phyloP scores from a whole-genome alignment of 164 flowering plant species.

The Kalanchoe fedtschenkoi region DNA sequence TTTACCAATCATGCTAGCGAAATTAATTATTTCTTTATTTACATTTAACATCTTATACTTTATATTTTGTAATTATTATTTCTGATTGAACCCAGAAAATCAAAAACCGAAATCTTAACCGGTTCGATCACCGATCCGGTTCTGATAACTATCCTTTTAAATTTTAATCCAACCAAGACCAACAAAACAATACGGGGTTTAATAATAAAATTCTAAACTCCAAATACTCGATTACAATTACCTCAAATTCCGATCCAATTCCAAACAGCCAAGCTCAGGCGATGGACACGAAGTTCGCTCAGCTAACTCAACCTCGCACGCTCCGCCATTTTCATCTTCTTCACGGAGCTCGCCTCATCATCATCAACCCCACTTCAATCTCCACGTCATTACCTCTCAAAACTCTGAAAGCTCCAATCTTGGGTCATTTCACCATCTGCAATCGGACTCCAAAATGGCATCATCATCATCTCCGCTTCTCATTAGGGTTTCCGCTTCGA shows the following conservation, averaged over 20 bases:
- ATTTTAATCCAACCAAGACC: no score
- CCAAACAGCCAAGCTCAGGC: not conserved
- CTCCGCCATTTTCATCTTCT: not conserved
- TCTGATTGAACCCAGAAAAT: no score
- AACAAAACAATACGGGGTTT: no score
- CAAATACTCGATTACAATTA: not conserved
- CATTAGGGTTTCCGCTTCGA: conserved; percentile 36
- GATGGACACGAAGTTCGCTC: not conserved
- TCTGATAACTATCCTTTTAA: no score
- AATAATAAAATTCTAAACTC: not conserved
- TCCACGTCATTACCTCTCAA: not conserved
- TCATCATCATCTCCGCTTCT: conserved; percentile 6
- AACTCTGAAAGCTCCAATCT: not conserved
- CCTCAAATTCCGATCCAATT: not conserved
- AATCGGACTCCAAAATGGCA: not conserved
- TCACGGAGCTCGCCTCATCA: not conserved
- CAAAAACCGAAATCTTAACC: no score
- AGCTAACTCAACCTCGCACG: not conserved
- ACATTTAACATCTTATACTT: no score
- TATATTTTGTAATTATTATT: no score
- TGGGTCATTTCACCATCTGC: not conserved
- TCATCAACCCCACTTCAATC: not conserved
- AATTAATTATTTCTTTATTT: no score
- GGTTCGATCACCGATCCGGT: no score
- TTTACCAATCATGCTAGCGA: no score